These are phyloP conservation scores for Claviceps sp. DNA, from an alignment of 2,329 filamentous ascomycete species.

Conservation along the genomic window DNA sequence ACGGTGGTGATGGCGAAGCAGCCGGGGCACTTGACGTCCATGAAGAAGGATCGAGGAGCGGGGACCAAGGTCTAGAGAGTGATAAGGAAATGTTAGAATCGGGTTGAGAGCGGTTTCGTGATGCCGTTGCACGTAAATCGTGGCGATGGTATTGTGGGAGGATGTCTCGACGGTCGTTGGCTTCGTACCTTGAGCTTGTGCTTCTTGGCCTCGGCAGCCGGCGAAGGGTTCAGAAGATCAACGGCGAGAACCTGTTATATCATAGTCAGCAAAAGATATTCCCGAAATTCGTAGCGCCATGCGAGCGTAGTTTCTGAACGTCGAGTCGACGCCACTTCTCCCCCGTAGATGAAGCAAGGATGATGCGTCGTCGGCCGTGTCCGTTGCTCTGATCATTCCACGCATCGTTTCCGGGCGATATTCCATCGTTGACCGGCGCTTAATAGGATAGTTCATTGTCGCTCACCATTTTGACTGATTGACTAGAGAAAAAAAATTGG, in stretches of 20 bases:
- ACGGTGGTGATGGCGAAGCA: constrained; percentile 99
- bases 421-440: constrained; percentile 6
- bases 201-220: constrained; percentile 97
- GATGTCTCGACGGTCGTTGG: constrained; percentile 4
- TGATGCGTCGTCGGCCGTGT: constrained; percentile 9
- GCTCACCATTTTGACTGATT: constrained; percentile 60
- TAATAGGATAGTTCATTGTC: constrained; percentile 13
- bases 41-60: constrained; percentile 98
- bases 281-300: not conserved
- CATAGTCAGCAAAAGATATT: constrained; percentile 31
- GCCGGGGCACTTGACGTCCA: constrained; percentile 99
- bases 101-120: not conserved
- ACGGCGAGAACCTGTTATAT: constrained; percentile 87
- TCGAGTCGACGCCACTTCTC: constrained; percentile 9
- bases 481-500: constrained; percentile 22
- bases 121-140: constrained; percentile 3
- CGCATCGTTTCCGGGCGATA: constrained; percentile 10
- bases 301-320: not conserved
- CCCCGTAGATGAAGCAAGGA: constrained; percentile 5
- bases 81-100: not conserved
- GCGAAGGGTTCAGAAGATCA: constrained; percentile 98
- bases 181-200: constrained; percentile 97
- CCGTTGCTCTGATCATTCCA: not conserved
- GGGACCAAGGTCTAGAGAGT: constrained; percentile 70
- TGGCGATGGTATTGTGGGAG: constrained; percentile 6